Evolutionary conservation across 805 yeast species (phyloP).

Genomic region (Spathaspora sp.): DNA sequence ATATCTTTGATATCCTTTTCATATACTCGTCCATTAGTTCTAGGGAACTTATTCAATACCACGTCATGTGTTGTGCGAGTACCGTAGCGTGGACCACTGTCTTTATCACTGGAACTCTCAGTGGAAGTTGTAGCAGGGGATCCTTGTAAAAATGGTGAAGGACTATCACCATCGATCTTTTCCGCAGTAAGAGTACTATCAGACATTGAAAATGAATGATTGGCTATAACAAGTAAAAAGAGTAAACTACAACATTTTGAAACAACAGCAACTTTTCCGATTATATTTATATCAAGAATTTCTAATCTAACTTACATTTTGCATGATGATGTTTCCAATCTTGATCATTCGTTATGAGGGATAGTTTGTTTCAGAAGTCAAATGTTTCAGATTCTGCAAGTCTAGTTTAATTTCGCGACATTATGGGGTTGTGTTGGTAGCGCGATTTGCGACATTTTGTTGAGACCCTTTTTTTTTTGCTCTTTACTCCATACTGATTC

Average conservation of each 20-base stretch:
- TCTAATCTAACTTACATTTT: no score
- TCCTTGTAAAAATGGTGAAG: background rate
- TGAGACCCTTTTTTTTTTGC: background rate
- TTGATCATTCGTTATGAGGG: no score
- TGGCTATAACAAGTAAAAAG: no score
- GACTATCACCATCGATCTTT: background rate
- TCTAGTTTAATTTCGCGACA: background rate
- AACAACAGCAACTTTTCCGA: no score
- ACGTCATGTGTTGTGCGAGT: constrained; percentile 30
- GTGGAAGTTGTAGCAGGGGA: background rate
- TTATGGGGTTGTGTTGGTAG: no score
- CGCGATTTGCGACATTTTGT: background rate
- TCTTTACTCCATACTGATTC: background rate
- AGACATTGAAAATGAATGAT: background rate
- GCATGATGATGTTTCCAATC: no score
- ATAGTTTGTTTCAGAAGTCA: no score
- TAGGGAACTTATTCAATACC: constrained; percentile 42
- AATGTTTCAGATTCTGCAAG: no score
- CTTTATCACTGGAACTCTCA: background rate
- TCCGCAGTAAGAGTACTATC: background rate
- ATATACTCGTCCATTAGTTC: constrained; percentile 51
- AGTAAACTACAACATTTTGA: no score
- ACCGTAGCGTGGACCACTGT: background rate
- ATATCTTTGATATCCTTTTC: constrained; percentile 58
- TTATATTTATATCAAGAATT: no score